Percentiles rank a stretch among this genome's conserved stretches.
phyloP scores from a whole-genome alignment of 148 eudicot genomes.

The Rhododendron henanense region DNA sequence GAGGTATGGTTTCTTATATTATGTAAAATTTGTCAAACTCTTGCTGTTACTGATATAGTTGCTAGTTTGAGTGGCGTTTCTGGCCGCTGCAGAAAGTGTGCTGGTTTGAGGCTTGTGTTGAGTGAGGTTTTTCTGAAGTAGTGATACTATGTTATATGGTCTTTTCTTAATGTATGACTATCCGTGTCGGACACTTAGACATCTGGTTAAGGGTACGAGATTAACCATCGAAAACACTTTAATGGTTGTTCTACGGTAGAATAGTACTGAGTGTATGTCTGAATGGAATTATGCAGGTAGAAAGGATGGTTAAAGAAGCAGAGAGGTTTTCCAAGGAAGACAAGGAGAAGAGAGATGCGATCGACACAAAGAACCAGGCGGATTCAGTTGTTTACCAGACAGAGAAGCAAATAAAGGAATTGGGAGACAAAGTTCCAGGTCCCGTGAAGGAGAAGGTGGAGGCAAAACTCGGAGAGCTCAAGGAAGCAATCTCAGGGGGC shows the following conservation, averaged over 20 bases:
- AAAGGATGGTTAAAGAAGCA: slow-evolving; percentile 85
- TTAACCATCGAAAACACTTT: background rate
- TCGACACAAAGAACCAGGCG: slow-evolving; percentile 95
- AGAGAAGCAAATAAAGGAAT: slow-evolving; percentile 84
- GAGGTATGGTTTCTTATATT: slow-evolving; percentile 44
- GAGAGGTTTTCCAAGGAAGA: slow-evolving; percentile 81
- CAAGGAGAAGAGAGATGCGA: slow-evolving; percentile 94
- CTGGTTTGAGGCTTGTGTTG: background rate
- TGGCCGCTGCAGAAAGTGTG: background rate
- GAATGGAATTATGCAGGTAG: slow-evolving; percentile 41
- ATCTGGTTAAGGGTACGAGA: background rate
- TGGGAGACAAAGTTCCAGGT: slow-evolving; percentile 88
- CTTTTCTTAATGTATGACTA: background rate
- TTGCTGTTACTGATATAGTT: background rate
- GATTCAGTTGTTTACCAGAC: slow-evolving; percentile 93
- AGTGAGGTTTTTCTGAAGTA: background rate
- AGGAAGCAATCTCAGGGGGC: slow-evolving; percentile 69
- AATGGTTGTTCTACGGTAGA: background rate
- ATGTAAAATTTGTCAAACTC: background rate
- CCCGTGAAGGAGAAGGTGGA: slow-evolving; percentile 89
- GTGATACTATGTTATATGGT: background rate
- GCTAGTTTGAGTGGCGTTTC: background rate
- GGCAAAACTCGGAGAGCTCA: slow-evolving; percentile 77
- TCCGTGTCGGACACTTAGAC: background rate
- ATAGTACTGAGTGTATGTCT: background rate